A percentile compares a stretch with the other conserved stretches of the same genome.
Evolutionary conservation across 208 protist species (phyloP).

Genomic region (Tritrichomonas foetus): DNA sequence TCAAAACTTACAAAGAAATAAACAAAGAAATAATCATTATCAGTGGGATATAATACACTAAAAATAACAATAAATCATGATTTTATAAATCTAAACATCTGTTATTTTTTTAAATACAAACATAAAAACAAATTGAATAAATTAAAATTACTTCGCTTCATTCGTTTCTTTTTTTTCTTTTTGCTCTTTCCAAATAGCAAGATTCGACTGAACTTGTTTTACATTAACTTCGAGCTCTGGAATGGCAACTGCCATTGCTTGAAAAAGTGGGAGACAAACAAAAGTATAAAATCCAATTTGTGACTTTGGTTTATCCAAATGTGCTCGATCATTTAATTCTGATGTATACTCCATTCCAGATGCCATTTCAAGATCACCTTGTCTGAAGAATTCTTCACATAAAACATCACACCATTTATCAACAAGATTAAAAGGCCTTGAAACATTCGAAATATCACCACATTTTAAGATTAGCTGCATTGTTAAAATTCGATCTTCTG

Average conservation of each 20-base stretch:
- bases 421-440: constrained; percentile 6
- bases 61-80: too few relatives aligned
- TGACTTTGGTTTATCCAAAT: neutral
- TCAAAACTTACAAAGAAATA: too few relatives aligned
- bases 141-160: too few relatives aligned
- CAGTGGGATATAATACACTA: too few relatives aligned
- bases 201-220: neutral
- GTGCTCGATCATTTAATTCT: neutral
- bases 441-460: constrained; percentile 8
- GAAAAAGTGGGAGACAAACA: neutral
- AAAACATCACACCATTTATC: constrained; percentile 33
- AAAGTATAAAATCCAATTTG: constrained; percentile 36
- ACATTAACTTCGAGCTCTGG: neutral
- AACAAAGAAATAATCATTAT: too few relatives aligned
- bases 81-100: too few relatives aligned
- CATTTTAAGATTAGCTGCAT: neutral
- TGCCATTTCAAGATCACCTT: constrained; percentile 12
- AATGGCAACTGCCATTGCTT: neutral
- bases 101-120: too few relatives aligned
- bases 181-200: neutral
- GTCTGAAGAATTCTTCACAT: constrained; percentile 40
- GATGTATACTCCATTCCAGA: constrained; percentile 5
- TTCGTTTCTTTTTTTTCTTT: neutral
- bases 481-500: neutral
- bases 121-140: too few relatives aligned